Base-by-base conservation (phyloP, 495 filamentous ascomycete genomes). In the Xylaria grammica region DNA sequence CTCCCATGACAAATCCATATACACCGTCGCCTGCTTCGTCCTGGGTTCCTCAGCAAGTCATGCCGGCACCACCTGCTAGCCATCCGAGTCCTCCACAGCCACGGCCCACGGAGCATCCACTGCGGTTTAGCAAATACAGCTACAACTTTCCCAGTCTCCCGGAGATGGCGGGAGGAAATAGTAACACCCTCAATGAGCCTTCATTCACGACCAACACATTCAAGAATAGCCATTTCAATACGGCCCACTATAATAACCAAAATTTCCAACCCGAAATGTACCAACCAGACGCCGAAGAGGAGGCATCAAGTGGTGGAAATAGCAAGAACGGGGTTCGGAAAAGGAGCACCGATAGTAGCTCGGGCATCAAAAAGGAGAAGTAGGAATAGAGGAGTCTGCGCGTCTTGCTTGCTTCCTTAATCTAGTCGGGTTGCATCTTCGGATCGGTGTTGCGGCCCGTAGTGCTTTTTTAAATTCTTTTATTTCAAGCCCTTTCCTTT, bases 211-310 rank as follows among this genome's bases (percentile, higher is more conserved):
- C 85, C 61, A 79, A 81, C 45, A 81, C 81, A 7, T 84, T 85
- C 65, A 80, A 81, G 62, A 85, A 85, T 65, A 89, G 85, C 26
- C 89, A 91, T 26, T 94, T 91, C 76, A 94, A 94, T 68, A 87
- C 87, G 52, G 90, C 90, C 2, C 92, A 96, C 76, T 94, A 90
- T 76, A 88, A 90, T 66, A 94, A 93, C 69, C 82, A 88, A 58
- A 89, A 94, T 68, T 96, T 96, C 67, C 91, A 94, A 67, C 92
- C 92, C 0, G 87, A 90, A 69, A 83, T 85, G 70, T 86, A 82
- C 68, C 77, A 74, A 53, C 80, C 80, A 19, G 79, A 75, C 8
- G 69, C 69, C 42, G 71, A 76, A 2, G 78, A 81, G 30, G 76
- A 80, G 22, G 70, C 67, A 63, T 72, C 75, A n/a, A 67, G 49